Base-by-base conservation (phyloP, 2,329 filamentous ascomycete genomes). In the Phyllosticta paracitricarpa region DNA sequence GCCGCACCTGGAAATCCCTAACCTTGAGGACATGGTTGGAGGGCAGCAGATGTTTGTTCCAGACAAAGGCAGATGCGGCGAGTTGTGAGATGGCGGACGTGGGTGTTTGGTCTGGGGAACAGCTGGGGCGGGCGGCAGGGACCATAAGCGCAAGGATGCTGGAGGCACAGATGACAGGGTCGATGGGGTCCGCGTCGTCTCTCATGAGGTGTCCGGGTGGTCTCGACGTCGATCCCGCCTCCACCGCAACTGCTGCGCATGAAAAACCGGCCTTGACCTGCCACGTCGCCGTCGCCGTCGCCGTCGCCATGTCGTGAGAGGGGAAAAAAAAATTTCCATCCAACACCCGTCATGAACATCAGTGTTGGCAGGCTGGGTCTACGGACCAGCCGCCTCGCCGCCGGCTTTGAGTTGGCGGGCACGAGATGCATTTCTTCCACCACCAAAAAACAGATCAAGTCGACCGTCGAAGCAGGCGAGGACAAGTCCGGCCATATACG, bases 401-500 rank as follows among this genome's bases (percentile, higher is more conserved):
- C 10, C 33, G 33, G 33, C 33, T 4, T 14, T 40, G 10, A 40
- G 33, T 9, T 48, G 14, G 40, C 40, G 40, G 40, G 40, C 40
- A 48, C 40, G n/a, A 54, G 59, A 57, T 57, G 51, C 51, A 54
- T 61, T 17, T 57, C 59, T 28, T 61, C 51, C 26, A 26, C 59
- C 12, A n/a, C 54, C 26, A 57, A 53, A n/a, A 10, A 24, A 19
- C 59, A 30, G 33, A 19, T 35, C 28, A 62, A 62, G 30, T 62
- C 68, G 12, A 73, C 75, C 7, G 63, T 75, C 1, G 76, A 79
- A 62, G 75, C 80, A 10, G 84, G 82, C 58, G 83, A 84, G 65
- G 81, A 88, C 67, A 85, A 88, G 65, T 84, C 84, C 9, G 93
- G 94, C 0, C 91, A 97, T 68, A 96, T 97, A 66, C 78, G 82